Evolutionary conservation across 208 protist species (phyloP), one percentile per base, ranked within the genome.

Genomic region (Jaenimonas drosophilae): DNA sequence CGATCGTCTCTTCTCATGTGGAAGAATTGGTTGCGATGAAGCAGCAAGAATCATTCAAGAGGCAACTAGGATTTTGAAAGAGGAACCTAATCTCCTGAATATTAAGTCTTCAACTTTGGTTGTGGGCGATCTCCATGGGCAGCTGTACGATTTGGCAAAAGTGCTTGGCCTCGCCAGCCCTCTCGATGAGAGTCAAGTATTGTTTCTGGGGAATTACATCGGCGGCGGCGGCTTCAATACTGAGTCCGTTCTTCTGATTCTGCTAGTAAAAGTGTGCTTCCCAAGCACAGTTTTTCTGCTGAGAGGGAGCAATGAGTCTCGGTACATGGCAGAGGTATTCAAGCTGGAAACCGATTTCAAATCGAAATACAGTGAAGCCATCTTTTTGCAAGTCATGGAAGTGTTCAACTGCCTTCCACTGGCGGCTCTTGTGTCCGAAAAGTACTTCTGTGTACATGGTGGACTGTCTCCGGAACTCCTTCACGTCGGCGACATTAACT

Each of bases 401-500:
- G 62, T 64, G 0, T 99, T 99, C 75, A 98, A 99, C 71, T 98
- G 85, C 63, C 60, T 99, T 2, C 98, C 98, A 16, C 69, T 99
- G 4, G 92, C 93, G 2, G 98, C 97, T 0, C 63, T 98, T 39
- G 93, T 99, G 0, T 90, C 96, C 44, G 92, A 98, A 26, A 97
- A 97, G 52, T 99, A 98, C 62, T 99, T 99, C 53, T 99, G 97
- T 59, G 96, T 97, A 28, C 97, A 99, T 63, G 97, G 95, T 11
- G 97, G 97, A 17, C 82, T 99, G 7, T 97, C 91, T 20, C 98
- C 97, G 12, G 86, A 98, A 55, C 71, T 99, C 5, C 76, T 88
- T 1, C 68, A 70, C 20, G 58, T 98, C 49, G 74, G 94, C 9
- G 88, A 99, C 54, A 92, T 99, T 43, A 45, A 71, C 16, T 64